Base-by-base conservation (phyloP, 2,329 filamentous ascomycete genomes). In the Penicillium sp. region DNA sequence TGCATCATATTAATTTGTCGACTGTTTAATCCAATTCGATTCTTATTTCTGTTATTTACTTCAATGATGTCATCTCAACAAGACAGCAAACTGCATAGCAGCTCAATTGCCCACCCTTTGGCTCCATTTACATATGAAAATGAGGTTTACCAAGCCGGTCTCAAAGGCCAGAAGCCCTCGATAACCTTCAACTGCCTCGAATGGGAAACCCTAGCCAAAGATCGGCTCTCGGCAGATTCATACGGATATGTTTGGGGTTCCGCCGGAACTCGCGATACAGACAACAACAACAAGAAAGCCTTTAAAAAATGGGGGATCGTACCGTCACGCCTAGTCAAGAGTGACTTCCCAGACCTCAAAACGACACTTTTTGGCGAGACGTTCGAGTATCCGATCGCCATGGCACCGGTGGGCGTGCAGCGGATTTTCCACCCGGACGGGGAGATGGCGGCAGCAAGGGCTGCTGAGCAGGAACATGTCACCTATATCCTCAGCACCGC, bases 381-480 rank as follows among this genome's bases (percentile, higher is more conserved):
- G 17, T 80, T 81, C 53, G 66, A 75, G 4, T 78, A 73, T 27
- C 86, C 86, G 0, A 66, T 89, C 2, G 69, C 89, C 0, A 81
- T 88, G 62, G 88, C 87, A 0, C 89, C 89, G 0, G 80, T 91
- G 0, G 88, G 89, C 0, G 86, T 90, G 0, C 87, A 91, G 66
- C 78, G 77, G 1, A 86, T 89, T 41, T 85, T 88, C 68, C 87
- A 91, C 64, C 67, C 73, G 0, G 83, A 89, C 61, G 83, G 79
- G 4, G 89, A 91, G 64, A 75, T 80, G 1, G 88, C 85, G 0
- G 82, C 84, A 0, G 86, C 88, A 0, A 73, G 76, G 12, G 86
- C 85, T 0, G 88, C 85, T 51, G 78, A 79, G 1, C 78, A 82
- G 12, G 74, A 86, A 0, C 75, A 80, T 1, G 78, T 91, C 0